Evolutionary conservation across 2,329 filamentous ascomycete species (phyloP).

Genomic region (Calonectria henricotiae): DNA sequence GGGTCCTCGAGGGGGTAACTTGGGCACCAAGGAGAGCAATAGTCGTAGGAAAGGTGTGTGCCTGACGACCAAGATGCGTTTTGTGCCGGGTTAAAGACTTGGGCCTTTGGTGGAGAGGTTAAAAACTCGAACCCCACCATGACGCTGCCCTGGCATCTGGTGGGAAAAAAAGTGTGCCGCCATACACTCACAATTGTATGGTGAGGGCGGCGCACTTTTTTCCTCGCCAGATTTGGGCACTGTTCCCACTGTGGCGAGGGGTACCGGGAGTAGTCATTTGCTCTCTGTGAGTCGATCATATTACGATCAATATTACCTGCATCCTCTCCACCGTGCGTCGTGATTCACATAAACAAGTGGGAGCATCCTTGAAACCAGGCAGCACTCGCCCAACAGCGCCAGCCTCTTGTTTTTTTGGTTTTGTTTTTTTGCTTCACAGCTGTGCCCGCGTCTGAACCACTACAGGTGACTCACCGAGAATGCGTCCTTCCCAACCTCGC

Average conservation of each 20-base stretch:
- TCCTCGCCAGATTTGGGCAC: constrained; percentile 1
- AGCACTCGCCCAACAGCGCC: constrained; percentile 24
- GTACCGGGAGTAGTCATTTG: constrained; percentile 2
- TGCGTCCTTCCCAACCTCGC: constrained; percentile 7
- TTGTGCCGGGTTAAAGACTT: constrained; percentile 46
- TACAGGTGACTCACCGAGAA: constrained; percentile 21
- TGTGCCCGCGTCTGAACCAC: constrained; percentile 3
- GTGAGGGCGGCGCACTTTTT: constrained; percentile 12
- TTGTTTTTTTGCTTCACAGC: not conserved
- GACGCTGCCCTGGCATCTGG: constrained; percentile 50
- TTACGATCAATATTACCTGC: constrained; percentile 20
- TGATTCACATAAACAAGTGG: constrained; percentile 25
- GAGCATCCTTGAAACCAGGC: constrained; percentile 24
- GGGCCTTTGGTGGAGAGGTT: constrained; percentile 52
- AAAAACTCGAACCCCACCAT: constrained; percentile 63
- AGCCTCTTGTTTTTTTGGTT: constrained; percentile 15
- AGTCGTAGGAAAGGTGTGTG: constrained; percentile 42
- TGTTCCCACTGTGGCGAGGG: constrained; percentile 30
- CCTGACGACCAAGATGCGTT: constrained; percentile 48
- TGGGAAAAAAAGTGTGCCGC: constrained; percentile 38
- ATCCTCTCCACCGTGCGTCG: constrained; percentile 17
- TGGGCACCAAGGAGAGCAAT: constrained; percentile 49
- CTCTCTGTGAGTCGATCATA: constrained; percentile 22
- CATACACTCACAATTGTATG: constrained; percentile 21
- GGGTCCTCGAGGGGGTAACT: constrained; percentile 37